Base-by-base conservation (phyloP, 2,329 filamentous ascomycete species). In the Blastomyces gilchristii region DNA sequence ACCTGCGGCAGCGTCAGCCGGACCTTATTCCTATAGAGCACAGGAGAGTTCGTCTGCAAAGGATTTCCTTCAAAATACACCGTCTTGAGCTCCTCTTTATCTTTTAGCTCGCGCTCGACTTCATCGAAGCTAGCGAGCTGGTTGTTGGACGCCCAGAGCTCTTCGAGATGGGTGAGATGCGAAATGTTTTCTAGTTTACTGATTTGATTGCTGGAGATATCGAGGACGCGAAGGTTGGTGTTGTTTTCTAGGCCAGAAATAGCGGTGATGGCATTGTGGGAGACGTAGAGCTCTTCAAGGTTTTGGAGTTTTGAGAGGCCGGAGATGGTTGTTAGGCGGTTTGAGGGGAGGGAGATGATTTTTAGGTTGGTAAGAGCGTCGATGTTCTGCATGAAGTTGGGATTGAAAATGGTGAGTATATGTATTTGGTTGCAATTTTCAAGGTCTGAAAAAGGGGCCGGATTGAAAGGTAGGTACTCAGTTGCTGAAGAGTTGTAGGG, bases 1-100 rank as follows among this genome's bases (percentile, higher is more conserved):
- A 99, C 80, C 75, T 94, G 88, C 63, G 94, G 94, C 75, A 99
- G 76, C 43, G 91, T 89, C 74, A 99, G 77, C 64, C 88, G 83
- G 53, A 99, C 86, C 78, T 99, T 99, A 78, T 97, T 97, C 71
- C 94, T 82, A 76, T 99, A 99, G 65, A 97, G 77, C 0, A 90
- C 89, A n/a, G 89, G 89, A 4, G 84, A 85, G 62, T 82, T 83
- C 65, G 86, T 81, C 78, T 99, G 94, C 69, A 99, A 75, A 34
- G 92, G 93, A 71, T 96, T 97, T 1, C 91, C 92, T 73, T 99
- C 94, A 68, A 99, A 95, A 74, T 99, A 99, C 12, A 99, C 93
- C 0, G 94, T 97, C 65, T 87, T 85, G 68, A 97, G 77, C 47
- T 87, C 79, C 72, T 89, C 80, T 79, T 96, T 97, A 71, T 94